Conservation (phyloP, 371 early-diverging fungal genomes). For the Mortierella sp. region DNA sequence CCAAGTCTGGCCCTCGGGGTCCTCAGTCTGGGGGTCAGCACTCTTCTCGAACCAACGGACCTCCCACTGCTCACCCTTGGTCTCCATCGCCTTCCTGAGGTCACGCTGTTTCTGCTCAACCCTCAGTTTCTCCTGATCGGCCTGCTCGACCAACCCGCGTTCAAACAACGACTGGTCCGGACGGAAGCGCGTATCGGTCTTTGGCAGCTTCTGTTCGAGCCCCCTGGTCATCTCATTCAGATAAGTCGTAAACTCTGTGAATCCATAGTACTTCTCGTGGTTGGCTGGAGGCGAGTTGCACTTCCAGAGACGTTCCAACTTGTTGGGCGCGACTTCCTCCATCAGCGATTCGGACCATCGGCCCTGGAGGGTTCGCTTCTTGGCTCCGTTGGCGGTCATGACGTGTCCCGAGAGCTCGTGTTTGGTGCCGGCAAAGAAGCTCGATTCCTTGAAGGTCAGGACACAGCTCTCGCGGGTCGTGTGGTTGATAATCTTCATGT, state of each 20-base stretch:
- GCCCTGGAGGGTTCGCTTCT: conserved; percentile 62
- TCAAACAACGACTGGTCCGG: conserved; percentile 92
- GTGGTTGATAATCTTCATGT: conserved; percentile 79
- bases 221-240: conserved; percentile 81
- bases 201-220: conserved; percentile 72
- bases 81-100: conserved; percentile 78
- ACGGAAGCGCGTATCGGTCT: conserved; percentile 90
- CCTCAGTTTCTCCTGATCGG: conserved; percentile 85
- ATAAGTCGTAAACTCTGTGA: conserved; percentile 87
- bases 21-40: conserved; percentile 59
- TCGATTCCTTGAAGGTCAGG: conserved; percentile 73
- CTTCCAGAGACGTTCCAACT: conserved; percentile 85
- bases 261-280: conserved; percentile 86
- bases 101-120: conserved; percentile 93
- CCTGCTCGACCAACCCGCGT: conserved; percentile 81
- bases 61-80: conserved; percentile 71
- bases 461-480: conserved; percentile 76
- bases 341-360: conserved; percentile 70
- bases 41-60: conserved; percentile 84
- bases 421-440: conserved; percentile 69
- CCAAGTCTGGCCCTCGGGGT: conserved; percentile 70
- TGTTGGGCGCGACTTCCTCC: conserved; percentile 65
- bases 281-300: conserved; percentile 77
- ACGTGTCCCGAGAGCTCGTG: conserved; percentile 78
- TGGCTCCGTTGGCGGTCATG: conserved; percentile 59